Evolutionary conservation across 805 yeast species (phyloP), one percentile per base, ranked within the genome.

Genomic region (Teunomyces gatunensis): DNA sequence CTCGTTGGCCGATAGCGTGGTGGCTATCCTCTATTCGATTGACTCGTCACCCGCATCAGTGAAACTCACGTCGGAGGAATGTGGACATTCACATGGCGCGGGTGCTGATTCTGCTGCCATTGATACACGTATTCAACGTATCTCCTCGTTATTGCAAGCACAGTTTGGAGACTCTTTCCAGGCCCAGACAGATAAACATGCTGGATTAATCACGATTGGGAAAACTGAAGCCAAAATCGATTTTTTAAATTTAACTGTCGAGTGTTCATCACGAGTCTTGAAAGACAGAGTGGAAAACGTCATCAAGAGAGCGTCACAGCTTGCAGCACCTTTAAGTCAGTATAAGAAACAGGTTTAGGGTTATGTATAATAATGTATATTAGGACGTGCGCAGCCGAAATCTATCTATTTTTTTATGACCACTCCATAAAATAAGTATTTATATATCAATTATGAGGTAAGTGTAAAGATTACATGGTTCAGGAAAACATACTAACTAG

Each of bases 11-110:
- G 99, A 94, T 60, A 85, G 96, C 12, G 87, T 90, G 1, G 80
- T 94, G 49, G 97, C 97, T 0, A 89, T 94, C 33, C 66, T 94
- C 28, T 78, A 92, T 67, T 88, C 96, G 39, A 94, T 92, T 36
- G 99, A 94, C 63, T 85, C 96, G 0, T 84, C 96, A 0, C 97
- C 97, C 9, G 96, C 97, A 1, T 89, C 97, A 5, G 96, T 94
- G 25, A 94, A 92, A 62, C 65, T 89, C 53, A 83, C 96, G 11
- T 83, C 96, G 5, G 77, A 77, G 46, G 53, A 74, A 1, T 83
- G 86, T 53, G 51, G 59, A 1, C 86, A 83, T 60, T 47, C 50
- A 7, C 69, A 69, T 52, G 42, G 46, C 7, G 46, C 34, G 29
- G 25, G 39, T 32, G 60, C 66, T 2, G 51, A 58, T 30, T 51